Percentiles rank a stretch among this genome's conserved stretches.
Evolutionary conservation across 129 eudicot genomes (phyloP).

Genomic region (Dittrichia graveolens): DNA sequence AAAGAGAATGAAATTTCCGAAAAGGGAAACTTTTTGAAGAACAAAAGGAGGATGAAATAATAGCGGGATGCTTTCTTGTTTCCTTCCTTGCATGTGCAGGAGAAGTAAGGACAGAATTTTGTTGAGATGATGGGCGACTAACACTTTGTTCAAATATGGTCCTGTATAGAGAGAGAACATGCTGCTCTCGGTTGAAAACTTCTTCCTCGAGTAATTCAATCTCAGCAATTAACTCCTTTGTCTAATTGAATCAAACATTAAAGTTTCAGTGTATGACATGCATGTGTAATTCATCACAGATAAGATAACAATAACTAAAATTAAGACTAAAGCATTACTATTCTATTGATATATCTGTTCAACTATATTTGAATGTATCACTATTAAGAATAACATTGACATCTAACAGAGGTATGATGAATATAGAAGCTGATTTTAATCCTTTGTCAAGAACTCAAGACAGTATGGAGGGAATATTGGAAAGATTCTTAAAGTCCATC

Average conservation of each 20-base stretch:
- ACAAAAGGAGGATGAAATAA: conserved; percentile 74
- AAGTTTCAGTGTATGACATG: conserved; percentile 22
- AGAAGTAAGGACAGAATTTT: conserved; percentile 60
- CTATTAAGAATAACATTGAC: background rate
- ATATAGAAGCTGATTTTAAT: background rate
- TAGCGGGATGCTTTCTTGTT: conserved; percentile 72
- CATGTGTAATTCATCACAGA: conserved; percentile 18
- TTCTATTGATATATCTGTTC: background rate
- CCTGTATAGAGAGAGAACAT: conserved; percentile 83
- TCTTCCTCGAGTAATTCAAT: conserved; percentile 91
- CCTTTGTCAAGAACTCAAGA: background rate
- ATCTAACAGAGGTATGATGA: background rate
- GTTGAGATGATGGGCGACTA: conserved; percentile 64
- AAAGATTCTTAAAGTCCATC: background rate
- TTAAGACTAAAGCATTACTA: conserved; percentile 2
- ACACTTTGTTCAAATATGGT: conserved; percentile 72
- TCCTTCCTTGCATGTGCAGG: conserved; percentile 64
- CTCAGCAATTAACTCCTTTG: conserved; percentile 81
- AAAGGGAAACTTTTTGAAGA: conserved; percentile 81
- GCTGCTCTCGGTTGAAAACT: conserved; percentile 82
- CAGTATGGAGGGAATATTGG: background rate
- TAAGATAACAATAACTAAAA: background rate
- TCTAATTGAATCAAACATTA: conserved; percentile 39
- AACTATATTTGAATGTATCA: background rate
- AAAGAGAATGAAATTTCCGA: conserved; percentile 54